Conservation (phyloP, 805 yeast species). For the Pichia phayaonensis region DNA sequence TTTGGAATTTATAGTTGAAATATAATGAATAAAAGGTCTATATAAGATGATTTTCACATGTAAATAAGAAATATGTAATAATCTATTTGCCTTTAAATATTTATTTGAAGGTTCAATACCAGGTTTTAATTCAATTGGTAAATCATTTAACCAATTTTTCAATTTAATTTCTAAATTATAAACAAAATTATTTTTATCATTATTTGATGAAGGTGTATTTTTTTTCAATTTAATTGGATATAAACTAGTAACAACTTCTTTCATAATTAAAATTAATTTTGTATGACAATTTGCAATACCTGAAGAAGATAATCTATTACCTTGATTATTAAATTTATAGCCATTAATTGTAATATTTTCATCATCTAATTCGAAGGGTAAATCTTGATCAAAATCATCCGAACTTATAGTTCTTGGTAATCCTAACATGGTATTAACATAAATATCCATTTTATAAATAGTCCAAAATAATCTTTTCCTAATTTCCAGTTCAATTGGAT, state of each 20-base stretch:
- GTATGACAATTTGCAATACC: conserved; percentile 86
- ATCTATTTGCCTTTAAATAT: conserved; percentile 66
- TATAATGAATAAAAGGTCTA: conserved; percentile 82
- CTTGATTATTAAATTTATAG: conserved; percentile 35
- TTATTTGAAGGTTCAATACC: conserved; percentile 59
- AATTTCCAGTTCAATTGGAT: conserved; percentile 75
- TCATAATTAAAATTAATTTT: conserved; percentile 58
- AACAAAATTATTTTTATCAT: conserved; percentile 33
- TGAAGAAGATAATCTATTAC: conserved; percentile 55
- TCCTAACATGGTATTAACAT: conserved; percentile 81
- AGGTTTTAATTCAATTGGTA: conserved; percentile 68
- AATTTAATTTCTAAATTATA: conserved; percentile 61
- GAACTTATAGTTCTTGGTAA: conserved; percentile 70
- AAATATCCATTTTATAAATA: conserved; percentile 82
- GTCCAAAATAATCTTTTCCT: conserved; percentile 85
- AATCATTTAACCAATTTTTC: conserved; percentile 59
- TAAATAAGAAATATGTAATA: conserved; percentile 61
- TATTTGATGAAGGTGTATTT: conserved; percentile 5
- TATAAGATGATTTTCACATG: conserved; percentile 77
- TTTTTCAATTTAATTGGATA: conserved; percentile 58
- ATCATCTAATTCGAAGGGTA: conserved; percentile 81
- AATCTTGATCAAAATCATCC: conserved; percentile 79
- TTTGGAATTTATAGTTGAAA: conserved; percentile 43
- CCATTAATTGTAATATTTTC: conserved; percentile 71
- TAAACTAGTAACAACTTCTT: conserved; percentile 60